Conservation (phyloP, 805 yeast genomes). For the Starmerella tilneyi region DNA sequence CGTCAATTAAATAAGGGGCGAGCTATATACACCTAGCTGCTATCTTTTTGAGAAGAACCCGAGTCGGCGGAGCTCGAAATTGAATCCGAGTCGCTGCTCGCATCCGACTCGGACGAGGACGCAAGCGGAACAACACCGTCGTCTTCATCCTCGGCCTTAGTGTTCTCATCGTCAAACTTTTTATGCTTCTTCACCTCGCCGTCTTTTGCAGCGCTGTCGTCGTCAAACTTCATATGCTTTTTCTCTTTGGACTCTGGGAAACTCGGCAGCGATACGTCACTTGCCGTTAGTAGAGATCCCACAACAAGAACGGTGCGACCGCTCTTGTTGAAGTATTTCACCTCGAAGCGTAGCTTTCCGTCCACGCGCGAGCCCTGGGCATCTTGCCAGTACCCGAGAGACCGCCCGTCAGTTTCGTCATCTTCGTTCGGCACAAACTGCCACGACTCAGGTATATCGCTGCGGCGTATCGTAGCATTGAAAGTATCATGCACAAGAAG, state of each 20-base stretch:
- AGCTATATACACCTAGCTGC: too few species aligned
- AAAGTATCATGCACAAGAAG: slow-evolving; percentile 83
- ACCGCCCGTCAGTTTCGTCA: slow-evolving; percentile 33
- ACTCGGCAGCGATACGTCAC: slow-evolving; percentile 21
- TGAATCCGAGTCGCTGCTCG: not conserved
- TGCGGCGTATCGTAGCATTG: slow-evolving; percentile 82
- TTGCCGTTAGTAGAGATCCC: slow-evolving; percentile 45
- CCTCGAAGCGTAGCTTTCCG: slow-evolving; percentile 69
- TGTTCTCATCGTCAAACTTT: slow-evolving; percentile 4
- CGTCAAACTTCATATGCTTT: slow-evolving; percentile 12
- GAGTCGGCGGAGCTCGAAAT: slow-evolving; percentile 5
- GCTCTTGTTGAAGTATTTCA: slow-evolving; percentile 49
- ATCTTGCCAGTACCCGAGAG: slow-evolving; percentile 84
- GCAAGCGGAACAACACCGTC: slow-evolving; percentile 4
- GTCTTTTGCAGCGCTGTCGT: not conserved
- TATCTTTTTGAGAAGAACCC: not conserved
- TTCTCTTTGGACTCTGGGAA: not conserved
- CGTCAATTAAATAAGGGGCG: slow-evolving; percentile 1
- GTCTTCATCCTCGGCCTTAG: slow-evolving; percentile 6
- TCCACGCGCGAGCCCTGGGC: slow-evolving; percentile 62
- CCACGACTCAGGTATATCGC: slow-evolving; percentile 81
- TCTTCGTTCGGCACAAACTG: slow-evolving; percentile 67
- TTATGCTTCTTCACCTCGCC: not conserved
- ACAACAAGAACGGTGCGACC: slow-evolving; percentile 79
- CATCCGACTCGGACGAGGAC: slow-evolving; percentile 18